These are phyloP conservation scores for Saprolegnia diclina DNA, from an alignment of 352 stramenopile genomes.

Conservation along the genomic window DNA sequence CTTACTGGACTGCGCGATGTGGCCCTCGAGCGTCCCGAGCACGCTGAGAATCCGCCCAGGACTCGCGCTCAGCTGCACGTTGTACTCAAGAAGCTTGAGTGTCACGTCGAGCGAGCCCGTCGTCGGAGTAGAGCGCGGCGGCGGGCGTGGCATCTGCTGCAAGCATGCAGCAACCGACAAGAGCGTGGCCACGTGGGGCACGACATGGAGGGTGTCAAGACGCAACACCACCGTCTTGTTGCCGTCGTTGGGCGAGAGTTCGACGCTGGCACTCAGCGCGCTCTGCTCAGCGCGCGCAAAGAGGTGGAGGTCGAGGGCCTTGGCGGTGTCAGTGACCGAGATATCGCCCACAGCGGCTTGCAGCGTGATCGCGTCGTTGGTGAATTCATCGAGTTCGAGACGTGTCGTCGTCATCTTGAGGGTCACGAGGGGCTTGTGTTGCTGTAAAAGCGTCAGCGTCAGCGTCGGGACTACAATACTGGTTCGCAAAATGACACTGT, in stretches of 20 bases:
- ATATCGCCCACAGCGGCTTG: not conserved
- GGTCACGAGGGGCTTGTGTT: not conserved
- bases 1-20: not conserved
- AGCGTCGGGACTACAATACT: not conserved
- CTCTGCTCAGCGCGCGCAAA: not conserved
- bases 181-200: not conserved
- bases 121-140: not conserved
- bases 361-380: not conserved
- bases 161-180: not conserved
- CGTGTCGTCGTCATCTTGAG: not conserved
- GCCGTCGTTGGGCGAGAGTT: not conserved
- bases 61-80: not conserved
- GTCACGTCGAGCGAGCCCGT: not conserved
- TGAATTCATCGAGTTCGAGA: not conserved
- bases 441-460: not conserved
- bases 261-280: not conserved
- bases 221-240: not conserved
- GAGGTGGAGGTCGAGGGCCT: not conserved
- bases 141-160: not conserved
- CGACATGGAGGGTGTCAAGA: not conserved
- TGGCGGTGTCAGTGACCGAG: not conserved
- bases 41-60: not conserved
- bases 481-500: not conserved
- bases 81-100: not conserved
- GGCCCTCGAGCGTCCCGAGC: not conserved